phyloP scores from a whole-genome alignment of 2,329 filamentous ascomycete genomes.

The Calonectria pseudoreteaudii region DNA sequence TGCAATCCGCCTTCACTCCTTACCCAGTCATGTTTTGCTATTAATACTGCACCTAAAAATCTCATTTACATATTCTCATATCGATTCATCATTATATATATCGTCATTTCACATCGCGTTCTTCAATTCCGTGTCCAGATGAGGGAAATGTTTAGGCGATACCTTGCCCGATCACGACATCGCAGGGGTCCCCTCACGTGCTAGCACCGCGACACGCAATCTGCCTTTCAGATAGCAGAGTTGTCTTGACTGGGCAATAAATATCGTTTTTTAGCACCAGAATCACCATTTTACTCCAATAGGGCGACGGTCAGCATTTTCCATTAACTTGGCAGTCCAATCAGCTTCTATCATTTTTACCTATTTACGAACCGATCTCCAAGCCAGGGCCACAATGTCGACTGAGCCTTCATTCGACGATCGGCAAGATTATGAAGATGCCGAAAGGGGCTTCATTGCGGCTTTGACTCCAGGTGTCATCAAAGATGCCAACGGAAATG shows the following conservation, averaged over 20 bases:
- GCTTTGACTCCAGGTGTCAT: not conserved
- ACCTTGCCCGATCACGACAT: conserved; percentile 1
- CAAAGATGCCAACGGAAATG: not conserved
- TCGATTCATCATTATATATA: not conserved
- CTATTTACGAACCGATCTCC: not conserved
- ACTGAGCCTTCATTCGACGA: not conserved
- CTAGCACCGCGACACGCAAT: not conserved
- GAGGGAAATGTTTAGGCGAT: not conserved
- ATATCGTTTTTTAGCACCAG: not conserved
- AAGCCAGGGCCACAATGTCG: not conserved
- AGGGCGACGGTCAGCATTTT: not conserved
- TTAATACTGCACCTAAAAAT: not conserved
- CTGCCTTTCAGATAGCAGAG: not conserved
- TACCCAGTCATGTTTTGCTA: not conserved
- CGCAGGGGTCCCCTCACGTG: conserved; percentile 1
- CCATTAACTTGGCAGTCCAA: not conserved
- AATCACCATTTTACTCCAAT: not conserved
- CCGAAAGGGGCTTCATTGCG: conserved; percentile 4
- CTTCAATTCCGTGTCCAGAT: not conserved
- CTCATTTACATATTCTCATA: too few relatives aligned
- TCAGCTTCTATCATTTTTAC: not conserved
- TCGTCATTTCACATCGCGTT: not conserved
- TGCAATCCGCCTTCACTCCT: not conserved
- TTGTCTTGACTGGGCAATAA: not conserved
- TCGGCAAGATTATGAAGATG: not conserved